Evolutionary conservation across 345 rosid genomes (phyloP), one percentile per base, ranked within the genome.

Genomic region (Combretum micranthum): DNA sequence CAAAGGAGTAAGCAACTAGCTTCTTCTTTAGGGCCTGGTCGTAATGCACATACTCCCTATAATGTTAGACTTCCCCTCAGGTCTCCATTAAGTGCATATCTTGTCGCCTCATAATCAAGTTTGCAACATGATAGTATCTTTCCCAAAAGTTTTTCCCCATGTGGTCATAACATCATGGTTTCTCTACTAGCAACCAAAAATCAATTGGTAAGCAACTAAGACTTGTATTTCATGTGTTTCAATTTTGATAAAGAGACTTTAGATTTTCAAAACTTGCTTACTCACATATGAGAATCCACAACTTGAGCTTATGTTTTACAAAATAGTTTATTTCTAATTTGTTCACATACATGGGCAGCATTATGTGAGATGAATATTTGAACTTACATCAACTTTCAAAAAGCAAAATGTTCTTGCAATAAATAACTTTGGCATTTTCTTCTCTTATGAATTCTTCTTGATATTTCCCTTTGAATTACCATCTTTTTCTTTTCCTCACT

Each of bases 1-100:
- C 75, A 83, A 47, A 82, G 76, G 70, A 76, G 84, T 57, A 80
- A 78, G 61, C 83, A 71, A 43, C 63, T 77, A 43, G 76, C 63
- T 44, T 74, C 86, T 17, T 77, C 76, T 55, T 69, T 82, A 37
- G 83, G 85, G 64, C 79, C 88, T 26, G 80, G 78, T 46, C 74
- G 72, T 57, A 80, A 77, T 69, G 77, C 81, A 20, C 82, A 83
- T 44, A 74, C 79, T 64, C 84, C 68, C 23, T 76, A 82, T 59
- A 73, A 80, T 16, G 52, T 74, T 23, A 84, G 80, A 52, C 83
- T 79, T 59, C 63, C 82, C 47, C 78, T 84, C 52, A 78, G 78
- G 67, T 78, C 82, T 56, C 80, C 79, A 14, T 82, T 86, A 61
- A 70, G 83, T 0, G 76, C 83, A 16, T 64, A 20, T 21, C 20